Evolutionary conservation across 192 early-diverging fungal genomes (phyloP).

Genomic region (Piromyces sp.): DNA sequence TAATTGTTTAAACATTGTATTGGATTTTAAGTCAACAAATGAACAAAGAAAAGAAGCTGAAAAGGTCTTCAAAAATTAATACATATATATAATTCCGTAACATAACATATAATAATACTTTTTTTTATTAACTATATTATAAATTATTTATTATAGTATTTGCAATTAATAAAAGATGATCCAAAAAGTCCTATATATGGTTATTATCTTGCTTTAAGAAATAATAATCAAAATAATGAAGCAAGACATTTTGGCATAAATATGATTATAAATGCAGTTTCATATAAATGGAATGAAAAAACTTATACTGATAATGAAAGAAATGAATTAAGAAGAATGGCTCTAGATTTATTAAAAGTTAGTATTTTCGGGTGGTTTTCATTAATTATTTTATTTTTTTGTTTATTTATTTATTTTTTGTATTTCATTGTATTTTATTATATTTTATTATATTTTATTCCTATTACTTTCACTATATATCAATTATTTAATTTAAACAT

Average conservation of each 20-base stretch:
- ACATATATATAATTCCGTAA: no score
- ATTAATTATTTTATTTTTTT: background rate
- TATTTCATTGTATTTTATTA: slow-evolving; percentile 10
- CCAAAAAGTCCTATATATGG: slow-evolving; percentile 27
- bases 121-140: no score
- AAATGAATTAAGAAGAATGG: slow-evolving; percentile 12
- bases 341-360: slow-evolving; percentile 16
- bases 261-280: slow-evolving; percentile 30
- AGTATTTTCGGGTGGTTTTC: slow-evolving; percentile 1
- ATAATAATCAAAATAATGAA: slow-evolving; percentile 21
- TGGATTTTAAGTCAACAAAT: background rate
- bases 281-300: slow-evolving; percentile 32
- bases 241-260: slow-evolving; percentile 41
- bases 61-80: no score
- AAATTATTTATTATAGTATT: no score
- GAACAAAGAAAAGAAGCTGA: background rate
- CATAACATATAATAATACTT: no score
- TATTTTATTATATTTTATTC: slow-evolving; percentile 9
- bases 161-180: slow-evolving; percentile 16
- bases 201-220: slow-evolving; percentile 26
- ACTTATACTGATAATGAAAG: slow-evolving; percentile 12
- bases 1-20: background rate
- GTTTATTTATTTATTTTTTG: background rate
- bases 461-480: background rate
- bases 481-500: no score